phyloP scores from a whole-genome alignment of 768 basidiomycete species.

The Leucosporidium creatinivorum region DNA sequence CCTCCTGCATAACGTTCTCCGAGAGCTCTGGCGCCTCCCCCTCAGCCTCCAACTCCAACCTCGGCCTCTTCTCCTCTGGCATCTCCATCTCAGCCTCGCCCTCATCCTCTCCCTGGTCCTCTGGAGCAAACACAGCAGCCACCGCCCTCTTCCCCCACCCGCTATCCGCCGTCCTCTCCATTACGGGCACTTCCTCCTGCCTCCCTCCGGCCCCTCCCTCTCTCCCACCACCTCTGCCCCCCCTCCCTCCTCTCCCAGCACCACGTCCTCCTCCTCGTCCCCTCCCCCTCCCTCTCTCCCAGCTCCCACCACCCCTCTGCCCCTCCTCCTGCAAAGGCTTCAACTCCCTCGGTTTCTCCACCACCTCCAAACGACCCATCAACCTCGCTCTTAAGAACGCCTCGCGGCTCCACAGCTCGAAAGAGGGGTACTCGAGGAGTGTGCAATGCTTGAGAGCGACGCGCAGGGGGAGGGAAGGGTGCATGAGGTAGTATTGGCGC shows the following conservation, averaged over 20 bases:
- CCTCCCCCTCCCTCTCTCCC: constrained; percentile 14
- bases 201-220: not conserved
- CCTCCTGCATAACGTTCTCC: not conserved
- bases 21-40: not conserved
- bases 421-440: constrained; percentile 23
- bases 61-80: not conserved
- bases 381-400: constrained; percentile 19
- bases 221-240: not conserved
- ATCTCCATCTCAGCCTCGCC: not conserved
- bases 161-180: constrained; percentile 14
- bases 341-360: constrained; percentile 5
- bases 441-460: constrained; percentile 8
- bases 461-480: constrained; percentile 12
- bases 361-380: constrained; percentile 13
- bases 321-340: not conserved
- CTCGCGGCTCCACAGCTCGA: constrained; percentile 29
- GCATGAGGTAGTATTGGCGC: not conserved
- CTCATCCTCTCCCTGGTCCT: not conserved
- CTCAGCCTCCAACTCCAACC: not conserved
- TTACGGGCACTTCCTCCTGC: not conserved
- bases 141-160: constrained; percentile 27
- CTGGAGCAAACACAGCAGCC: not conserved
- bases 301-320: not conserved
- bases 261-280: not conserved
- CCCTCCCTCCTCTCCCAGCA: too few species aligned